Conservation (phyloP, 257 asterid genomes). For the Gentiana dahurica region DNA sequence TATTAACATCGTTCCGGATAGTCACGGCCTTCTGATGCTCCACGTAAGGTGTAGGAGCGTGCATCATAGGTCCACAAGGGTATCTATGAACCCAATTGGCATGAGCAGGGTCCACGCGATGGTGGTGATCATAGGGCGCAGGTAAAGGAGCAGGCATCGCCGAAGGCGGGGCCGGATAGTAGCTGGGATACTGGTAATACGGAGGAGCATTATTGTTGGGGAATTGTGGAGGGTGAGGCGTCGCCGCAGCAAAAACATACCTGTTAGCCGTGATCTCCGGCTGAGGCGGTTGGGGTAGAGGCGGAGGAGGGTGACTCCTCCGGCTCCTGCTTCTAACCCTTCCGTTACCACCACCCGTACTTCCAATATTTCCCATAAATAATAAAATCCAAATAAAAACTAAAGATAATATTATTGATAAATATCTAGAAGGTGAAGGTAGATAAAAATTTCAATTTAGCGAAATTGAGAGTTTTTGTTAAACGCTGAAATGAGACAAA, state of each 20-base stretch:
- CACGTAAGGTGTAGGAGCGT: conserved; percentile 45
- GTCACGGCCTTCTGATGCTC: conserved; percentile 94
- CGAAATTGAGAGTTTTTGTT: background rate
- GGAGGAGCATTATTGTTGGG: conserved; percentile 65
- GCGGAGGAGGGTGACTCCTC: conserved; percentile 72
- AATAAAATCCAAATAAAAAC: background rate
- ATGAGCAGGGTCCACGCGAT: conserved; percentile 42
- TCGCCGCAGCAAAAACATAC: conserved; percentile 95
- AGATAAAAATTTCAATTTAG: background rate
- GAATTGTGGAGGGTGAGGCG: conserved; percentile 85
- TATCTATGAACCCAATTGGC: conserved; percentile 63
- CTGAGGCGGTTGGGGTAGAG: conserved; percentile 60
- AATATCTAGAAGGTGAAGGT: no score
- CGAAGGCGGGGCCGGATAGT: conserved; percentile 54
- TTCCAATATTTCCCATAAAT: conserved; percentile 80
- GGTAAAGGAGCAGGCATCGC: conserved; percentile 60
- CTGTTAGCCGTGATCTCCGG: conserved; percentile 67
- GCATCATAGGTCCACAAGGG: conserved; percentile 71
- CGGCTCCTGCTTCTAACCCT: conserved; percentile 56
- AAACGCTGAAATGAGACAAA: background rate
- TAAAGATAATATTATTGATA: no score
- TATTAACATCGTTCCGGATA: conserved; percentile 66
- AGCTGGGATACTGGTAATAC: conserved; percentile 76
- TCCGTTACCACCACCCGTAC: conserved; percentile 54
- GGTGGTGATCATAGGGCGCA: conserved; percentile 74